These are phyloP conservation scores for Cutaneotrichosporon mucoides DNA, from an alignment of 1,284 basidiomycete genomes.

Conservation along the genomic window DNA sequence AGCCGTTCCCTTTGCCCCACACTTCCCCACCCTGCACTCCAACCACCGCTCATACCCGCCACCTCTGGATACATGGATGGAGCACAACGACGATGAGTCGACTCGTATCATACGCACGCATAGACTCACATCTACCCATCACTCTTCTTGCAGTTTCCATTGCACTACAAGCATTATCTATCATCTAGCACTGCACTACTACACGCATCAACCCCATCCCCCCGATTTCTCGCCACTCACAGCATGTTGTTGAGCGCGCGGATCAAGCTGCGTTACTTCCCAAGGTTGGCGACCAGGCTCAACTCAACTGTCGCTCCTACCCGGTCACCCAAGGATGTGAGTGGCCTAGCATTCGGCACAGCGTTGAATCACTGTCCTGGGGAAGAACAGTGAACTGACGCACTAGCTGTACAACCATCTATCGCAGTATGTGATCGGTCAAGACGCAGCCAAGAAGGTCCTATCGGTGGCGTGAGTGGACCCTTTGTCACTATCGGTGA, in stretches of 20 bases:
- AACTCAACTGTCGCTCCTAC: slow-evolving; percentile 6
- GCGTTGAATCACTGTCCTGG: too few species aligned
- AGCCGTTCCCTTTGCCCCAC: too few species aligned
- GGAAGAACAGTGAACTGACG: not conserved
- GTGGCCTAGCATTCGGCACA: not conserved
- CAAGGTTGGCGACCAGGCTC: slow-evolving; percentile 1
- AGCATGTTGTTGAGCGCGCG: slow-evolving; percentile 10
- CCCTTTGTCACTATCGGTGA: not conserved
- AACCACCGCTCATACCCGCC: too few species aligned
- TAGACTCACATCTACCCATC: too few species aligned
- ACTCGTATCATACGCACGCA: too few species aligned
- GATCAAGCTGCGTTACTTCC: slow-evolving; percentile 3
- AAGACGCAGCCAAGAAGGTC: slow-evolving; percentile 86
- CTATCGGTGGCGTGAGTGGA: slow-evolving; percentile 76
- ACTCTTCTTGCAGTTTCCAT: too few species aligned
- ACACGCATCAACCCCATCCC: too few species aligned
- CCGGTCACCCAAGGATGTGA: slow-evolving; percentile 18
- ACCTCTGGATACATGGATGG: too few species aligned
- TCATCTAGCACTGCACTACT: too few species aligned
- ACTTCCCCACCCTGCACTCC: too few species aligned
- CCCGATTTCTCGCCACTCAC: not conserved
- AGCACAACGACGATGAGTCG: too few species aligned
- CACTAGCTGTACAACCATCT: slow-evolving; percentile 75
- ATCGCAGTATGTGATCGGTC: slow-evolving; percentile 86
- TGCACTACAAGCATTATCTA: too few species aligned